Conservation (phyloP, 2,329 filamentous ascomycete genomes). For the Biscogniauxia sp. region DNA sequence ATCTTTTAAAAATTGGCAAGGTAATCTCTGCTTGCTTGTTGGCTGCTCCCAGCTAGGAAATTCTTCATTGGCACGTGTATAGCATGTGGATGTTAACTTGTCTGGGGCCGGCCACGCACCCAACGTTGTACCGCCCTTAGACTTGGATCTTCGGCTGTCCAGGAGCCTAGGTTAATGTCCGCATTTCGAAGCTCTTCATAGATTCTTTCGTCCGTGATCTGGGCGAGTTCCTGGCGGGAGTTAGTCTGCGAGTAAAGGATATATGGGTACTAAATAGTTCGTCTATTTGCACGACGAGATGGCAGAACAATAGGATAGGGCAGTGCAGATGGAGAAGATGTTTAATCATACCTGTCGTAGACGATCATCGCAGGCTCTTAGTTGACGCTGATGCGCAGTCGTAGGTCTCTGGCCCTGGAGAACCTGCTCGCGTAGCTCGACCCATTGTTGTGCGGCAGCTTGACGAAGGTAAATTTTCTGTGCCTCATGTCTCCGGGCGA, state of each 20-base stretch:
- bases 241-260: not conserved
- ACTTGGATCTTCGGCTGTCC: constrained; percentile 62
- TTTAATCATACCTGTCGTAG: constrained; percentile 50
- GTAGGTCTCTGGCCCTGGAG: constrained; percentile 51
- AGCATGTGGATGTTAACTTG: constrained; percentile 17
- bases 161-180: constrained; percentile 56
- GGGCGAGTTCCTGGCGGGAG: constrained; percentile 49
- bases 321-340: constrained; percentile 5
- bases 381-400: constrained; percentile 45
- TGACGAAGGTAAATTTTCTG: constrained; percentile 65
- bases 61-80: not conserved
- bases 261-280: not conserved
- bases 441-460: constrained; percentile 58
- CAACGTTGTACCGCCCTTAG: constrained; percentile 57
- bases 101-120: constrained; percentile 46
- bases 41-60: not conserved
- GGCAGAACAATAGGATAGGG: constrained; percentile 6
- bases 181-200: constrained; percentile 54
- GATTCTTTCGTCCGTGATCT: constrained; percentile 57
- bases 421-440: constrained; percentile 52
- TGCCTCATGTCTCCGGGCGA: constrained; percentile 58
- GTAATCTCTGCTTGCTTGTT: not conserved
- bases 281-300: not conserved
- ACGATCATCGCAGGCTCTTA: constrained; percentile 55
- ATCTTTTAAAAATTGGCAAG: not conserved